Evolutionary conservation across 306 rosid species (phyloP), one percentile per base, ranked within the genome.

Genomic region (Cucurbita maxima): DNA sequence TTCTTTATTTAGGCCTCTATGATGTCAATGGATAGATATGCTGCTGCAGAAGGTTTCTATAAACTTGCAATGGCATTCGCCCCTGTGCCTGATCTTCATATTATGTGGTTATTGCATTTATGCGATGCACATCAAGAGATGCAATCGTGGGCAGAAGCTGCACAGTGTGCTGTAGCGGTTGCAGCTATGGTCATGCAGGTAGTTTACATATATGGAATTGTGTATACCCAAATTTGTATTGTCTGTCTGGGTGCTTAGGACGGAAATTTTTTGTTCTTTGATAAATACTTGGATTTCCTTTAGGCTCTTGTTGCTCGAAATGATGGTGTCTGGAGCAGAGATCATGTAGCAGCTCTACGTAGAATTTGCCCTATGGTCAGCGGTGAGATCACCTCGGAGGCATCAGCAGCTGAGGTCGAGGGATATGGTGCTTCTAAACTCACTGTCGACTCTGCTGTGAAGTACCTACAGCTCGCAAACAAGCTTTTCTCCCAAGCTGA

Each of bases 91-190:
- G 98, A 94, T 87, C 98, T 94, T 80, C 97, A 94, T 86, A 94
- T 94, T 76, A 94, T 94, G 98, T 94, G 98, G 98, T 83, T 94
- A 81, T 91, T 94, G 58, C 98, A 94, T 86, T 82, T 94, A 41
- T 94, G 98, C 80, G 98, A 94, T 81, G 98, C 98, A 1, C 98
- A 94, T 78, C 98, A 90, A 74, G 97, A 94, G 87, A 89, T 94
- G 96, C 98, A 90, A 79, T 94, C 98, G 20, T 90, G 97, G 97
- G 98, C 97, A 12, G 98, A 94, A 87, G 92, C 98, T 79, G 98
- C 98, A 74, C 98, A 94, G 82, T 94, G 98, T 83, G 95, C 98
- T 34, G 98, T 94, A 25, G 98, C 96, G 19, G 97, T 94, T 66
- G 97, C 98, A 58, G 97, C 97, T 76, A 96, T 94, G 82, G 97